A percentile compares a stretch with the other conserved stretches of the same genome.
Conservation (phyloP, 306 rosid species). For the Inga leiocalycina region DNA sequence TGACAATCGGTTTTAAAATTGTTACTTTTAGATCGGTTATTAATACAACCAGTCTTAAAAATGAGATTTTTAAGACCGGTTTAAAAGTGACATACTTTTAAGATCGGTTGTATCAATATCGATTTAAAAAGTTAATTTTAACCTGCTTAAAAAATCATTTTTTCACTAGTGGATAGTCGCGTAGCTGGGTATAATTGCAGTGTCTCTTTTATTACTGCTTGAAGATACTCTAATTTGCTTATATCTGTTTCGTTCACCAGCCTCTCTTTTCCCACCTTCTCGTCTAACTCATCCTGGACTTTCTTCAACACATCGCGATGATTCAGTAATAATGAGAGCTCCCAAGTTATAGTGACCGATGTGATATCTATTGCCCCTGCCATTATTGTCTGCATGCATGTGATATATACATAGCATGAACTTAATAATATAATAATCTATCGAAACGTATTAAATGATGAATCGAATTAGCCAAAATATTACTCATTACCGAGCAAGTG, state of each 20-base stretch:
- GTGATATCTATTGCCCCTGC: slow-evolving; percentile 55
- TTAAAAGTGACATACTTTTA: too few relatives aligned
- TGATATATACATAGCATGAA: background rate
- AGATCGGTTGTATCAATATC: too few relatives aligned
- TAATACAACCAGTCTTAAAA: too few relatives aligned
- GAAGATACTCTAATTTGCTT: slow-evolving; percentile 50
- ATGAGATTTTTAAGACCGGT: too few relatives aligned
- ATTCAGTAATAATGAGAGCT: slow-evolving; percentile 28
- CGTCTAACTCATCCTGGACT: slow-evolving; percentile 51
- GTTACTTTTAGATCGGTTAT: too few relatives aligned
- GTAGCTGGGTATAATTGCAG: slow-evolving; percentile 55
- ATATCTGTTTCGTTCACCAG: slow-evolving; percentile 52
- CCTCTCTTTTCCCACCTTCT: slow-evolving; percentile 54
- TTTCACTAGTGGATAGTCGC: slow-evolving; percentile 21
- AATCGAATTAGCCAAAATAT: background rate
- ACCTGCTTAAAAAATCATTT: too few relatives aligned
- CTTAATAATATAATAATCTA: background rate
- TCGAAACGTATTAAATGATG: background rate
- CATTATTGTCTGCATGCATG: slow-evolving; percentile 46
- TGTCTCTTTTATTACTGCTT: slow-evolving; percentile 55
- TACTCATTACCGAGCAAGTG: slow-evolving; percentile 46
- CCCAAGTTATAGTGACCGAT: slow-evolving; percentile 42
- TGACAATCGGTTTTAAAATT: too few relatives aligned
- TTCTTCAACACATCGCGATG: slow-evolving; percentile 36
- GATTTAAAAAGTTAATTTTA: too few relatives aligned